phyloP scores from a whole-genome alignment of 495 filamentous ascomycete species.

The Xylaria palmicola region DNA sequence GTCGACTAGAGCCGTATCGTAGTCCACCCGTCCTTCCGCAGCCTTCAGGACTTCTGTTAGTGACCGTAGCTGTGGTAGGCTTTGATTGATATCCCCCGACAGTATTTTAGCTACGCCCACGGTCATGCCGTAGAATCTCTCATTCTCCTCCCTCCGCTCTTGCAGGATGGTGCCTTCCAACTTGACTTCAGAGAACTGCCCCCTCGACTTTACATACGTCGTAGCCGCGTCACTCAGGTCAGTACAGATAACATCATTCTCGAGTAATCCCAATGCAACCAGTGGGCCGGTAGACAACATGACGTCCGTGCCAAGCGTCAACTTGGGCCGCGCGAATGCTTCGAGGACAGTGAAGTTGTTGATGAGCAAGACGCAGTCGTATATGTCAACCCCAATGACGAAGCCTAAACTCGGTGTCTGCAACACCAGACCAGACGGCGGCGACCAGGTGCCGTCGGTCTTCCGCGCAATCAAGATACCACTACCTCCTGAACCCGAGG shows the following conservation, averaged over 20 bases:
- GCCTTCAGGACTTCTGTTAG: slow-evolving; percentile 80
- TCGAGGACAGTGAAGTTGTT: slow-evolving; percentile 79
- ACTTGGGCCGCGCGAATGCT: slow-evolving; percentile 72
- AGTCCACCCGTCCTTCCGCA: slow-evolving; percentile 74
- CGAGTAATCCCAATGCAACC: slow-evolving; percentile 69
- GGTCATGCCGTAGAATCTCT: slow-evolving; percentile 74
- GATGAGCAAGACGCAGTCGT: slow-evolving; percentile 89
- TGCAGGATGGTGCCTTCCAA: slow-evolving; percentile 82
- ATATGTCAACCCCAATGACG: slow-evolving; percentile 85
- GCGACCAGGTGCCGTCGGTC: slow-evolving; percentile 83
- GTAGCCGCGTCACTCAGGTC: slow-evolving; percentile 65
- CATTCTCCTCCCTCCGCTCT: slow-evolving; percentile 86
- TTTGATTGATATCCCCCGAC: slow-evolving; percentile 70
- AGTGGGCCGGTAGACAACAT: slow-evolving; percentile 76
- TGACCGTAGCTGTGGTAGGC: slow-evolving; percentile 60
- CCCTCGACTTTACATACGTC: slow-evolving; percentile 85
- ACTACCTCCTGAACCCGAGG: slow-evolving; percentile 82
- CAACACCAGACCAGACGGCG: slow-evolving; percentile 81
- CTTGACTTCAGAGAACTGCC: slow-evolving; percentile 78
- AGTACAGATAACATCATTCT: slow-evolving; percentile 67
- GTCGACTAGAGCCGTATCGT: slow-evolving; percentile 58
- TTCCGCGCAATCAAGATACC: slow-evolving; percentile 78
- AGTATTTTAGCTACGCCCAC: slow-evolving; percentile 79
- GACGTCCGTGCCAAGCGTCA: slow-evolving; percentile 77
- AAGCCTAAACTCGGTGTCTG: slow-evolving; percentile 88